Percentiles rank a stretch among this genome's conserved stretches.
phyloP scores from a whole-genome alignment of 2,329 filamentous ascomycete genomes.

The Hypoxylon sp. region DNA sequence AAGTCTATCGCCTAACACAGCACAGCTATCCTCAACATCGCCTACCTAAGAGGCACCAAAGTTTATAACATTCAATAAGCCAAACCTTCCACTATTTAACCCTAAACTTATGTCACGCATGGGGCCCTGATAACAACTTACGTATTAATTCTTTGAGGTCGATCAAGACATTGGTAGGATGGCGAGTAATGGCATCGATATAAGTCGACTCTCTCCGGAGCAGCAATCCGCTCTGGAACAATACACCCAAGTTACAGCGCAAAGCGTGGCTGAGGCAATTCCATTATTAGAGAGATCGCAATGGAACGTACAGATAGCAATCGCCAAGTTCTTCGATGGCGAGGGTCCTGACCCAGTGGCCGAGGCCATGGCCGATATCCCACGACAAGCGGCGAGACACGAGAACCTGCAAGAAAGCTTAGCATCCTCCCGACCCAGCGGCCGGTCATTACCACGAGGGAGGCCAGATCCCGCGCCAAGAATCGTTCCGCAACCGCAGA shows the following conservation, averaged over 20 bases:
- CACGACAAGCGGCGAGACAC: constrained; percentile 69
- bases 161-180: constrained; percentile 44
- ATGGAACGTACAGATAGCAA: constrained; percentile 98
- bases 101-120: constrained; percentile 17
- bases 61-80: no score
- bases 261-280: constrained; percentile 78
- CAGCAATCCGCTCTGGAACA: constrained; percentile 89
- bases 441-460: constrained; percentile 46
- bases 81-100: no score
- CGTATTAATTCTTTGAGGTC: neutral
- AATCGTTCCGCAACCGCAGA: constrained; percentile 79
- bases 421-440: constrained; percentile 48
- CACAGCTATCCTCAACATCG: no score
- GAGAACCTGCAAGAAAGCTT: constrained; percentile 77
- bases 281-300: constrained; percentile 84
- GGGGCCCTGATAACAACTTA: constrained; percentile 11
- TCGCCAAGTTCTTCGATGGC: constrained; percentile 97
- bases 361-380: constrained; percentile 74
- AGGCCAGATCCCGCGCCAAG: constrained; percentile 77
- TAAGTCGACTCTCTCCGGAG: constrained; percentile 74
- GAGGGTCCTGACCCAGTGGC: constrained; percentile 84
- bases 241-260: constrained; percentile 86
- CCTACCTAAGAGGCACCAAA: neutral
- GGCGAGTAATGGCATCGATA: constrained; percentile 62
- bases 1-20: no score